Percentiles rank a stretch among this genome's conserved stretches.
Conservation (phyloP, 495 filamentous ascomycete species). For the Echria macrotheca region DNA sequence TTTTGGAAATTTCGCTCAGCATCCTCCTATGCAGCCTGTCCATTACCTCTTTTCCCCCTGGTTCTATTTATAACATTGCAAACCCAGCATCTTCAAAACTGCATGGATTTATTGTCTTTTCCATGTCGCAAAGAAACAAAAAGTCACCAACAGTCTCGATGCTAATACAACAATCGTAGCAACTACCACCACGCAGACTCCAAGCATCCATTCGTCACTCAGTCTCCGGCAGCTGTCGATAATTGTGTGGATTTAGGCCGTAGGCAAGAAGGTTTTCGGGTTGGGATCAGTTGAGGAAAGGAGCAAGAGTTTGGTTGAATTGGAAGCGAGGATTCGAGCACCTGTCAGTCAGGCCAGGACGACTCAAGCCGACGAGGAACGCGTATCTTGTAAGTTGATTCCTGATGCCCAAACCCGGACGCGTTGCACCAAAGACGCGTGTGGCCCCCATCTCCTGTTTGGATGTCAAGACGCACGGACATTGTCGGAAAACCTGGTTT, state of each 20-base stretch:
- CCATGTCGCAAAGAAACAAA: neutral
- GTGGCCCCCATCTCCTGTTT: slow-evolving; percentile 5
- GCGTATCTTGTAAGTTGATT: slow-evolving; percentile 6
- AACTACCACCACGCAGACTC: neutral
- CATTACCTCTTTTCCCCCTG: slow-evolving; percentile 11
- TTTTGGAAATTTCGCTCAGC: slow-evolving; percentile 26
- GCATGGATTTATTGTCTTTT: slow-evolving; percentile 10
- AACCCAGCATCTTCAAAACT: slow-evolving; percentile 9
- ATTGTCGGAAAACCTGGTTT: slow-evolving; percentile 23
- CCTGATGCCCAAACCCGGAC: slow-evolving; percentile 10
- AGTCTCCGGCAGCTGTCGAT: neutral
- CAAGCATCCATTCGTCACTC: no score
- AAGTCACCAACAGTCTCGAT: neutral
- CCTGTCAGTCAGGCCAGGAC: neutral
- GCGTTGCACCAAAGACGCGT: neutral
- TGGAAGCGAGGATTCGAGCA: neutral
- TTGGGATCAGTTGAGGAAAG: neutral
- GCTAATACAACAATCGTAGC: slow-evolving; percentile 4
- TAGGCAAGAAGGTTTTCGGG: no score
- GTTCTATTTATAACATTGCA: slow-evolving; percentile 21
- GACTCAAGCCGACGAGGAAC: neutral
- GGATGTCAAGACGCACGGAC: slow-evolving; percentile 21
- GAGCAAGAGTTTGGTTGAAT: neutral
- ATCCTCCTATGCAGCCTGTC: slow-evolving; percentile 13
- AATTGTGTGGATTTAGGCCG: neutral